These are phyloP conservation scores for Sarocladium oryzae DNA, from an alignment of 2,329 filamentous ascomycete genomes.

Conservation along the genomic window DNA sequence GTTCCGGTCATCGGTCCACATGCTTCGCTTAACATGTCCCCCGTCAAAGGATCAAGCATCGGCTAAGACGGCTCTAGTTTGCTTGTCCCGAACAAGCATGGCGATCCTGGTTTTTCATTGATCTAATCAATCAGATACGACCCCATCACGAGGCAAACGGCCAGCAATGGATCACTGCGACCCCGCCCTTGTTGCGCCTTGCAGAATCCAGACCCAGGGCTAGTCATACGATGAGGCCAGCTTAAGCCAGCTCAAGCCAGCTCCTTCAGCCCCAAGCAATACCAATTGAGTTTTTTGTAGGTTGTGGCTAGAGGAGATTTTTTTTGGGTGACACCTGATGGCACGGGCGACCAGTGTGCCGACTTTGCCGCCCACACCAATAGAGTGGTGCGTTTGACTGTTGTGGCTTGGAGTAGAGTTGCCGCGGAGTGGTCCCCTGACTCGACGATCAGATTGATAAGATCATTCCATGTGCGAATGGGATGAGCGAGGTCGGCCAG, in stretches of 20 bases:
- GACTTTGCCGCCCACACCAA: conserved; percentile 4
- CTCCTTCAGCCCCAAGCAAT: too few relatives aligned
- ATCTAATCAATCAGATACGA: conserved; percentile 9
- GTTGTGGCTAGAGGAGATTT: background rate
- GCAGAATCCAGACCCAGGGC: background rate
- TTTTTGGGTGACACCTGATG: background rate
- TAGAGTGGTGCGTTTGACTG: background rate
- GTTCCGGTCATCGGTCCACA: background rate
- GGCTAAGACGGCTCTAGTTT: conserved; percentile 6
- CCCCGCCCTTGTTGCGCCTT: background rate
- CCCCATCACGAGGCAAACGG: background rate
- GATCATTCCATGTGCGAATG: background rate
- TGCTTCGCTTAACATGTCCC: background rate
- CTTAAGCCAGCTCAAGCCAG: background rate
- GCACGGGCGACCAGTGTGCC: background rate
- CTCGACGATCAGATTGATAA: conserved; percentile 9
- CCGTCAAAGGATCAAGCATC: background rate
- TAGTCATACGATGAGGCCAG: background rate
- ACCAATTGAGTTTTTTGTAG: background rate
- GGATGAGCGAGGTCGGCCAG: background rate
- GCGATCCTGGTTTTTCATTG: background rate
- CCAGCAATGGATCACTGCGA: too few relatives aligned
- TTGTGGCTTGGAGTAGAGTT: background rate
- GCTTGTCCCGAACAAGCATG: background rate
- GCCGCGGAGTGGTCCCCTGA: conserved; percentile 5